Conservation (phyloP, 345 rosid species). For the Gynandropsis gynandra region DNA sequence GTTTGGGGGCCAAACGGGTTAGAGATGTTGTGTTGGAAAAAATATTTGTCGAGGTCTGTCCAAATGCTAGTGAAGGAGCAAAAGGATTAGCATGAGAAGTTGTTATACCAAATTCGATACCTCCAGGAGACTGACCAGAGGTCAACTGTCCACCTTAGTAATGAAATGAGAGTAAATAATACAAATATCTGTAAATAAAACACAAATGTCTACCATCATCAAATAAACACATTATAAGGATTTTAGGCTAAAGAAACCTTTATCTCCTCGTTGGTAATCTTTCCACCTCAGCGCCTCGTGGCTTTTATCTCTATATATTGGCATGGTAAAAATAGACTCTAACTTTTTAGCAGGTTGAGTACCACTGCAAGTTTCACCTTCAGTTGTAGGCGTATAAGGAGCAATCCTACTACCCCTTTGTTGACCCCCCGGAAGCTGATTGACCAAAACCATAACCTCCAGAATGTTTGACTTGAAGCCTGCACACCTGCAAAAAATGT, state of each 20-base stretch:
- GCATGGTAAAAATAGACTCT: conserved; percentile 83
- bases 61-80: conserved; percentile 39
- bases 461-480: conserved; percentile 57
- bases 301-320: conserved; percentile 58
- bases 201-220: conserved; percentile 13
- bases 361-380: conserved; percentile 43
- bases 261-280: conserved; percentile 93
- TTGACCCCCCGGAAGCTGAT: conserved; percentile 60
- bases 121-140: conserved; percentile 54
- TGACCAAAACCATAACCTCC: conserved; percentile 62
- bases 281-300: conserved; percentile 96
- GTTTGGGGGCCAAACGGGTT: conserved; percentile 51
- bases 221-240: conserved; percentile 2
- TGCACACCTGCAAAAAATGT: conserved; percentile 56
- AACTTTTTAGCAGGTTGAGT: conserved; percentile 63
- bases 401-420: conserved; percentile 79
- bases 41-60: conserved; percentile 43
- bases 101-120: conserved; percentile 43
- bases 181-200: conserved; percentile 8
- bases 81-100: conserved; percentile 45
- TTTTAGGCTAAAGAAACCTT: conserved; percentile 44
- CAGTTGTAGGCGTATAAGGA: conserved; percentile 56
- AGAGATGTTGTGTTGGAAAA: conserved; percentile 39
- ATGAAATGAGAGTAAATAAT: conserved; percentile 11
- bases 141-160: conserved; percentile 68